These are phyloP conservation scores for Aaosphaeria pasadenensis DNA, from an alignment of 2,329 filamentous ascomycete species.

Conservation along the genomic window DNA sequence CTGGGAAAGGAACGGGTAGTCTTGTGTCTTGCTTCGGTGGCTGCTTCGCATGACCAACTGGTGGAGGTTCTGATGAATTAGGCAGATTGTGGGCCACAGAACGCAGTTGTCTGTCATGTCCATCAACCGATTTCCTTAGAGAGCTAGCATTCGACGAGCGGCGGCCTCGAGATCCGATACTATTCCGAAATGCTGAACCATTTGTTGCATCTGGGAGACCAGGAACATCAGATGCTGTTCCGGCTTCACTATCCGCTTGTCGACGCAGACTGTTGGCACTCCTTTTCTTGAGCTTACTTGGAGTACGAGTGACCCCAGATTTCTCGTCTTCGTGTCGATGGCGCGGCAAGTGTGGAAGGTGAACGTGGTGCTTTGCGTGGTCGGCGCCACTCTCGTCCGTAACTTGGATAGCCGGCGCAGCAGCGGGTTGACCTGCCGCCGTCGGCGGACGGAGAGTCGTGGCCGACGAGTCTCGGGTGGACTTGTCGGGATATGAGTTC, in stretches of 20 bases:
- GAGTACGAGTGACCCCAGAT: slow-evolving; percentile 31
- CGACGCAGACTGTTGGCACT: slow-evolving; percentile 36
- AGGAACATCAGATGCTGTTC: slow-evolving; percentile 19
- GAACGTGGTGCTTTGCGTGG: slow-evolving; percentile 33
- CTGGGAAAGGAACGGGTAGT: slow-evolving; percentile 40
- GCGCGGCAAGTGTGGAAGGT: slow-evolving; percentile 23
- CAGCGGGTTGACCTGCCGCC: slow-evolving; percentile 22
- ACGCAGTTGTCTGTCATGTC: slow-evolving; percentile 34
- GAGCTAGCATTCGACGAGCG: slow-evolving; percentile 19
- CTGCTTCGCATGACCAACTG: slow-evolving; percentile 38
- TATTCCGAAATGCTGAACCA: slow-evolving; percentile 12
- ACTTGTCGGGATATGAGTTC: slow-evolving; percentile 14
- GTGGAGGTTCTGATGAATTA: slow-evolving; percentile 31
- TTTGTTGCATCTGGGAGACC: slow-evolving; percentile 20
- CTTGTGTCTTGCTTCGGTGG: slow-evolving; percentile 44
- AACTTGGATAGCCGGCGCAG: slow-evolving; percentile 71
- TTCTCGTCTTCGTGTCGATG: slow-evolving; percentile 35
- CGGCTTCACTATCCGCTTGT: slow-evolving; percentile 17
- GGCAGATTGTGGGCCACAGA: slow-evolving; percentile 40
- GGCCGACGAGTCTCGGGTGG: slow-evolving; percentile 20
- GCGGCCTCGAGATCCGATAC: slow-evolving; percentile 10
- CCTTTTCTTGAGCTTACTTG: slow-evolving; percentile 39
- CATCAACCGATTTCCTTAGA: slow-evolving; percentile 25
- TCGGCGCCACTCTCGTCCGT: slow-evolving; percentile 58
- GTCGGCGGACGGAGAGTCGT: slow-evolving; percentile 25